Evolutionary conservation across 495 filamentous ascomycete species (phyloP), one percentile per base, ranked within the genome.

Genomic region (Aspergillus hancockii): DNA sequence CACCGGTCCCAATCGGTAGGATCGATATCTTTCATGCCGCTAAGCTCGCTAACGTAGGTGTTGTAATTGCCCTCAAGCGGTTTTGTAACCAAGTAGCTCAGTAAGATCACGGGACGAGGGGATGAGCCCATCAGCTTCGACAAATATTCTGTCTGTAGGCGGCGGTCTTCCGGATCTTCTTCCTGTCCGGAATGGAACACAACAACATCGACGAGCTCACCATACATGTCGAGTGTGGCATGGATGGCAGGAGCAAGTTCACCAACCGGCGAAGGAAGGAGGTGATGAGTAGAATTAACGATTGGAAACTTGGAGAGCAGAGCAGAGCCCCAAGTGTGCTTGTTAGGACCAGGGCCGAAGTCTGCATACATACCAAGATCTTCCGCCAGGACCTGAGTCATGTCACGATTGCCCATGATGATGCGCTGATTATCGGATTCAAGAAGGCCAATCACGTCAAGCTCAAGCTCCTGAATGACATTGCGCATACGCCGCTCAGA

Each of bases 111-210:
- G 30, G 95, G 95, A 14, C 94, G 87, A 2, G 86, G 79, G 12
- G 89, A 88, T 49, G 82, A 83, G 46, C 89, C 90, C 95, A 98
- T 98, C 52, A 98, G 74, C 55, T 91, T 83, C 3, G 94, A 83
- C 13, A 99, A 80, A 67, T 96, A 97, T 69, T 92, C 86, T 4
- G 85, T 81, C 78, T 99, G 95, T 49, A 94, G 83, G 22, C 91
- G 85, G 57, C 95, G 87, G 65, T 99, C 95, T 65, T 98, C 93
- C 0, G 87, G 87, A 64, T 99, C 95, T 71, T 99, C 95, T 73
- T 99, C 95, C 69, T 99, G 95, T 19, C 95, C 95, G 13, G 94
- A 98, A 76, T 99, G 95, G 85, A 99, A 99, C 54, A 99, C 94
- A 55, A 97, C 89, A 6, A 98, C 90, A 64, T 99, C 95, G 34